A percentile compares a stretch with the other conserved stretches of the same genome.
phyloP scores from a whole-genome alignment of 225 moss, liverwort and hornwort genomes.

The Pseudisothecium myosuroides region DNA sequence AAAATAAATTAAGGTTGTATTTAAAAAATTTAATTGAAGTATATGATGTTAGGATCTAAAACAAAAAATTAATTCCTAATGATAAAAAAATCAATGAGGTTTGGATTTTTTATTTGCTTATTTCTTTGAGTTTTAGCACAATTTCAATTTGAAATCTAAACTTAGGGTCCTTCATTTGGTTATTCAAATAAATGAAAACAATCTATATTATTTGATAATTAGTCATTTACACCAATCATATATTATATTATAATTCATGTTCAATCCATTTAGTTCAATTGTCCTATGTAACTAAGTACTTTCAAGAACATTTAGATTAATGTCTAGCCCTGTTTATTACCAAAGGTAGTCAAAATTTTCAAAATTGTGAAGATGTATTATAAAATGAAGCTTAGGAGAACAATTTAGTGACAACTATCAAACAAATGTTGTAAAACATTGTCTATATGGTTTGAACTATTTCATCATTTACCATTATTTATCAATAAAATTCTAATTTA shows the following conservation, averaged over 20 bases:
- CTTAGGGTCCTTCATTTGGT: neutral
- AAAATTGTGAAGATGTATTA: neutral
- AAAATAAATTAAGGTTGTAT: neutral
- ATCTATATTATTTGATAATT: neutral
- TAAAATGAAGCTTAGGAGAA: neutral
- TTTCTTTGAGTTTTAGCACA: neutral
- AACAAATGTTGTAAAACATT: too few species aligned
- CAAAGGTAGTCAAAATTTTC: neutral
- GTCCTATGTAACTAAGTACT: neutral
- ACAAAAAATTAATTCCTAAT: fast-evolving
- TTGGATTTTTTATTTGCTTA: too few species aligned
- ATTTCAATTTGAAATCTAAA: neutral
- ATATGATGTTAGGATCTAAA: neutral
- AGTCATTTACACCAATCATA: neutral
- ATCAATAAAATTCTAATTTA: neutral
- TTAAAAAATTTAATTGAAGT: neutral
- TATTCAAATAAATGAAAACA: neutral
- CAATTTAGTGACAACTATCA: neutral
- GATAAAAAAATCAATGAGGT: neutral
- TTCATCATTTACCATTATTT: neutral
- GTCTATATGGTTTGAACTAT: fast-evolving
- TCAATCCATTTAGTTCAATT: neutral
- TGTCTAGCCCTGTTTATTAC: neutral
- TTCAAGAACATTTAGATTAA: neutral
- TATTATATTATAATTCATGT: neutral